phyloP scores from a whole-genome alignment of 108 stramenopile species.

The Cyclotella atomus region DNA sequence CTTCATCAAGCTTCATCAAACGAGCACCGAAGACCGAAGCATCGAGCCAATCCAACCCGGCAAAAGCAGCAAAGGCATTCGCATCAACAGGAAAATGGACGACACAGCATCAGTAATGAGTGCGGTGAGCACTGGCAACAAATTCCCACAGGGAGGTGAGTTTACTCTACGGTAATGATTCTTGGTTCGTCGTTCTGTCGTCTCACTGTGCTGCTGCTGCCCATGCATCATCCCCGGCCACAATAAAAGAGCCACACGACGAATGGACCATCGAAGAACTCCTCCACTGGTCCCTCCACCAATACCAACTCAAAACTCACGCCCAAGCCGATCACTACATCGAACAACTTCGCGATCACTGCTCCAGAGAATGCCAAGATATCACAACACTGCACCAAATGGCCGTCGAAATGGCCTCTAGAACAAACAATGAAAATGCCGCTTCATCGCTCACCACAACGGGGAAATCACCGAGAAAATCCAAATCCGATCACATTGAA shows the following conservation, averaged over 20 bases:
- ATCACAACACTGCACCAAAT: constrained; percentile 53
- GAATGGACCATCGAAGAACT: constrained; percentile 82
- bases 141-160: constrained; percentile 16
- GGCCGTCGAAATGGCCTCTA: constrained; percentile 41
- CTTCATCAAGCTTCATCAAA: no score
- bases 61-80: no score
- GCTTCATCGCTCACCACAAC: not conserved
- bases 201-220: not conserved
- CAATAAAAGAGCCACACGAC: constrained; percentile 67
- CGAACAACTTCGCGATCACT: constrained; percentile 40
- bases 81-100: constrained; percentile 1
- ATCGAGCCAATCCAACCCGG: no score
- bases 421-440: constrained; percentile 9
- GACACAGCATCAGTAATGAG: constrained; percentile 18
- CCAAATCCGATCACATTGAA: constrained; percentile 8
- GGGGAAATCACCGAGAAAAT: constrained; percentile 4
- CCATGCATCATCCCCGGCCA: not conserved
- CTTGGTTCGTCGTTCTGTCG: not conserved
- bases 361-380: constrained; percentile 58
- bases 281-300: constrained; percentile 70
- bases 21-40: no score
- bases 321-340: constrained; percentile 46
- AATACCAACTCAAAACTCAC: constrained; percentile 52
- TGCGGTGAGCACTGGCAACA: constrained; percentile 11
- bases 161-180: not conserved